Conservation (phyloP, 805 yeast genomes). For the Ogataea chonburiensis region DNA sequence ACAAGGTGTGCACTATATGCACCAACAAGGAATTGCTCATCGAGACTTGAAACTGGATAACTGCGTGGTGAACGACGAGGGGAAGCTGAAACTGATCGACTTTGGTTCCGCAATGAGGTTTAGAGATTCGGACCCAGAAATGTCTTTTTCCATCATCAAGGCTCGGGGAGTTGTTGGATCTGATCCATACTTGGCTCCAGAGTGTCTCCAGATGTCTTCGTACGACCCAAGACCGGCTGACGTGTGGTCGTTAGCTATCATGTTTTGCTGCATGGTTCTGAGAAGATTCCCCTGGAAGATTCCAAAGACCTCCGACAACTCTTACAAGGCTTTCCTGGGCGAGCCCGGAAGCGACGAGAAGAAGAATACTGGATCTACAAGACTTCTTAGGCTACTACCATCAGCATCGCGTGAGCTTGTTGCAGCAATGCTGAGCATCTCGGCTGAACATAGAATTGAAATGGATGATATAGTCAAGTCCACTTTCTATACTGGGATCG, state of each 20-base stretch:
- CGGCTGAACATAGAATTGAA: constrained; percentile 55
- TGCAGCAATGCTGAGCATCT: constrained; percentile 60
- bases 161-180: constrained; percentile 92
- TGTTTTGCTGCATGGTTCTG: constrained; percentile 85
- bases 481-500: constrained; percentile 57
- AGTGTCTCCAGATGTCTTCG: constrained; percentile 53
- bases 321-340: constrained; percentile 64
- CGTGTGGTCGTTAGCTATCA: constrained; percentile 91
- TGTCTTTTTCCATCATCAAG: constrained; percentile 44
- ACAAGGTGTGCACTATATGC: constrained; percentile 73
- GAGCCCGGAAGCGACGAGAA: constrained; percentile 28
- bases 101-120: constrained; percentile 91
- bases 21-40: constrained; percentile 83
- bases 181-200: constrained; percentile 95
- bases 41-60: constrained; percentile 91
- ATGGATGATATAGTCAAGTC: constrained; percentile 57
- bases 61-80: constrained; percentile 76
- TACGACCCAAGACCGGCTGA: constrained; percentile 90
- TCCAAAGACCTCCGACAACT: constrained; percentile 74
- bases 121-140: constrained; percentile 29
- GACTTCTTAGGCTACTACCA: constrained; percentile 72
- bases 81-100: constrained; percentile 84
- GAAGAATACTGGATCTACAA: constrained; percentile 57
- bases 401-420: constrained; percentile 59
- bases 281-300: constrained; percentile 94